A percentile compares a stretch with the other conserved stretches of the same genome.
These are phyloP conservation scores for Bruguiera sexangula DNA, from an alignment of 345 rosid genomes.

Conservation along the genomic window DNA sequence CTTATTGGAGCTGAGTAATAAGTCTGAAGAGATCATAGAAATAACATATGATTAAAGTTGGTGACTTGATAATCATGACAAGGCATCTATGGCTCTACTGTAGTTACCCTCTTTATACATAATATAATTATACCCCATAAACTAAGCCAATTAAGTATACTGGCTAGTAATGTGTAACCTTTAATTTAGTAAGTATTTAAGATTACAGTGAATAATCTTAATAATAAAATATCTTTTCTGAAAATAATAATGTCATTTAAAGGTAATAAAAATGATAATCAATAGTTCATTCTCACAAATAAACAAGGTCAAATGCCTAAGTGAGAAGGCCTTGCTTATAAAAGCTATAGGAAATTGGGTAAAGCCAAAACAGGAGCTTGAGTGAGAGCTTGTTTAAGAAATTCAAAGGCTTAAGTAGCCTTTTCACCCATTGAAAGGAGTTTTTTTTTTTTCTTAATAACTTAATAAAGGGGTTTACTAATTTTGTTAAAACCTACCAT, in stretches of 20 bases:
- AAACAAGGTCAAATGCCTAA: neutral
- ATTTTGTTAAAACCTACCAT: neutral
- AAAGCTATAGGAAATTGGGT: neutral
- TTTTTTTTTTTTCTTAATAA: neutral
- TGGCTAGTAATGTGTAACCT: neutral
- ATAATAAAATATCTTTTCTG: neutral
- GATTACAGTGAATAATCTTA: neutral
- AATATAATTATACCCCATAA: neutral
- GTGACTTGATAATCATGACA: neutral
- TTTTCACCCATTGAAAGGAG: neutral
- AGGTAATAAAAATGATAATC: neutral
- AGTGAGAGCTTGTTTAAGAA: neutral
- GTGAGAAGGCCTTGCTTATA: neutral
- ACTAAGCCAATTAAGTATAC: neutral
- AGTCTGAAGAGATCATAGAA: rapidly evolving
- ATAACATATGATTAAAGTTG: neutral
- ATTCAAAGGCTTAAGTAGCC: neutral
- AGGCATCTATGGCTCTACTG: neutral
- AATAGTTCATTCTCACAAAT: neutral
- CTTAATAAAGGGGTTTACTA: neutral
- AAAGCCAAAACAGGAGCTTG: neutral
- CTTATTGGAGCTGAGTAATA: neutral
- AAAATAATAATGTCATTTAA: neutral
- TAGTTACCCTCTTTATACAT: neutral
- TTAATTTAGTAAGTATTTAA: neutral